A percentile compares a stretch with the other conserved stretches of the same genome.
These are phyloP conservation scores for Paxillus involutus DNA, from an alignment of 768 basidiomycete genomes.

Conservation along the genomic window DNA sequence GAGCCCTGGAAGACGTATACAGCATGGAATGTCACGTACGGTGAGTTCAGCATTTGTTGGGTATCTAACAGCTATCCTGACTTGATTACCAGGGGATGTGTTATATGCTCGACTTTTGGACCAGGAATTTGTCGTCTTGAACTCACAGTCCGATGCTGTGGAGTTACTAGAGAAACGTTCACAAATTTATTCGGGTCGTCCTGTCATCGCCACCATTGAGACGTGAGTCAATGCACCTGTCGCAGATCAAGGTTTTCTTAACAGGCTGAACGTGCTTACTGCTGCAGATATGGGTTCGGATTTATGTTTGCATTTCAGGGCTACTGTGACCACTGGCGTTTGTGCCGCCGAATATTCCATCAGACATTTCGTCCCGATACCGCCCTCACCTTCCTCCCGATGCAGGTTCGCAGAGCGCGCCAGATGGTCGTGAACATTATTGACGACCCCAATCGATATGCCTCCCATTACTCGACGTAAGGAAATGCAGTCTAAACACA, in stretches of 20 bases:
- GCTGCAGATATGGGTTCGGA: slow-evolving; percentile 16
- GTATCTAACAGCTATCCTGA: background rate
- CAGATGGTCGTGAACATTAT: slow-evolving; percentile 7
- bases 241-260: too few species aligned
- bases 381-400: slow-evolving; percentile 2
- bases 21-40: slow-evolving; percentile 5
- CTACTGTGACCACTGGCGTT: slow-evolving; percentile 11
- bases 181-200: too few species aligned
- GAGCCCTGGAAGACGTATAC: slow-evolving; percentile 9
- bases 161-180: slow-evolving; percentile 51
- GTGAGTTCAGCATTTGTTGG: background rate
- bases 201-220: too few species aligned
- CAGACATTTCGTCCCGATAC: slow-evolving; percentile 8
- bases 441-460: slow-evolving; percentile 2
- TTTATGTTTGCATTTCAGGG: slow-evolving; percentile 5
- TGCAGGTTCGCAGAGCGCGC: slow-evolving; percentile 8
- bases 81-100: slow-evolving; percentile 36
- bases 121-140: slow-evolving; percentile 44
- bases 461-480: background rate
- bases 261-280: background rate
- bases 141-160: slow-evolving; percentile 37
- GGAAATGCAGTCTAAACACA: background rate
- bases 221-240: slow-evolving; percentile 10
- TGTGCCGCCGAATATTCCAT: slow-evolving; percentile 16
- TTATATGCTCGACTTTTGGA: slow-evolving; percentile 49